Evolutionary conservation across 495 filamentous ascomycete genomes (phyloP), one percentile per base, ranked within the genome.

Genomic region (Chaetomidium leptoderma): DNA sequence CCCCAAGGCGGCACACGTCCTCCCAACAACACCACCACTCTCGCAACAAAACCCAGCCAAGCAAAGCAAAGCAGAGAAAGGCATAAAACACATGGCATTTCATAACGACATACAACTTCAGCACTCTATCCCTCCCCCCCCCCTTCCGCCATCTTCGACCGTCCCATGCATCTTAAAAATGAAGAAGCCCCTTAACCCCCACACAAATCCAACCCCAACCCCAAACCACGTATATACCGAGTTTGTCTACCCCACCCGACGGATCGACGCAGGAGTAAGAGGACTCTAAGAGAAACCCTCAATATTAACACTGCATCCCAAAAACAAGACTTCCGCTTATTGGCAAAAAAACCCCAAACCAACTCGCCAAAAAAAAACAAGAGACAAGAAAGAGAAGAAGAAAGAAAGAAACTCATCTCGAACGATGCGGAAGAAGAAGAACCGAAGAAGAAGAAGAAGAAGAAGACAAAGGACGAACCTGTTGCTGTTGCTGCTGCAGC

Each of bases 391-490:
- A 14, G 17, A 42, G 8, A 6, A 21, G 2, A 21, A 24, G 1
- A 5, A 21, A 10, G 1, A 17, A 24, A 3, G 8, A 13, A 5
- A 11, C 11, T 58, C 45, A 57, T 51, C 36, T 36, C 36, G 37
- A 36, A 32, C 55, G 55, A n/a, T 43, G 55, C 46, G 56, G 30
- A 45, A 53, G 48, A 53, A 50, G 26, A 47, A 53, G 7, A 44
- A n/a, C n/a, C n/a, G n/a, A n/a, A n/a, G n/a, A 21, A 35, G 30
- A 4, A 32, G 30, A 9, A 32, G 30, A 5, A 32, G 30, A 35
- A 46, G 43, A 30, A 39, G 24, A 56, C 9, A 39, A 45, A 53
- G 30, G 7, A 58, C 56, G 56, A 58, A 58, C 56, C 56, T 58
- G 56, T 58, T 45, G 40, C n/a, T 26, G 26, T 5, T 29, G 16